Evolutionary conservation across 2,329 filamentous ascomycete genomes (phyloP), one percentile per base, ranked within the genome.

Genomic region (Exophiala calicioides): DNA sequence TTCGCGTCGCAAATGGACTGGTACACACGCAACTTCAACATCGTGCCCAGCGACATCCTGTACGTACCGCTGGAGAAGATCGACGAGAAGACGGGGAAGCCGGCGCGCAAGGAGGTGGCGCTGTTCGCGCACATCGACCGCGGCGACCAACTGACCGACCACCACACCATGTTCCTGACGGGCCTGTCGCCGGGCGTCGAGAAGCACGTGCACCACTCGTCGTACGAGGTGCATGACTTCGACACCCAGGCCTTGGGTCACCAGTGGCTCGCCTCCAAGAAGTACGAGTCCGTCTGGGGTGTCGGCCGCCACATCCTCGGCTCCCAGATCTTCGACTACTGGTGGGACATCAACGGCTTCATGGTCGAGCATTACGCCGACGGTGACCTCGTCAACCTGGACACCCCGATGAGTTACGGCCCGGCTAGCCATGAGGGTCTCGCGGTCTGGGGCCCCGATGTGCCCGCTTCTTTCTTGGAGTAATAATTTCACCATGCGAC

Each of bases 361-460:
- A 84, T 85, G 66, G 68, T 85, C 61, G 82, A 85, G 66, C 82
- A 85, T 64, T 88, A 88, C 58, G 80, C 82, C 13, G 84, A 88
- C 62, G 84, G 84, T 1, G 84, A 88, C 65, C 58, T 60, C 13
- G 58, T 60, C 19, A 60, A 60, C 32, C 44, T 57, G 39, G 56
- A 65, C 15, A 67, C 65, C 0, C 62, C 62, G 1, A 58, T 68
- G 37, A 63, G 63, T 1, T 64, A 65, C 48, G 59, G 58, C 1
- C 61, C 61, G 5, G 64, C 62, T 1, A 61, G 60, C 1, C 50
- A 66, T 48, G 64, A 67, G 33, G 62, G 62, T 1, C 36, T 66
- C 44, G 64, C 63, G 3, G 59, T 67, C 21, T 67, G 65, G 66
- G 65, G 65, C 0, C 65, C 65, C 1, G 62, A 68, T 29, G 61